Evolutionary conservation across 164 flowering plant genomes (phyloP), one percentile per base, ranked within the genome.

Genomic region (Taxillus chinensis): DNA sequence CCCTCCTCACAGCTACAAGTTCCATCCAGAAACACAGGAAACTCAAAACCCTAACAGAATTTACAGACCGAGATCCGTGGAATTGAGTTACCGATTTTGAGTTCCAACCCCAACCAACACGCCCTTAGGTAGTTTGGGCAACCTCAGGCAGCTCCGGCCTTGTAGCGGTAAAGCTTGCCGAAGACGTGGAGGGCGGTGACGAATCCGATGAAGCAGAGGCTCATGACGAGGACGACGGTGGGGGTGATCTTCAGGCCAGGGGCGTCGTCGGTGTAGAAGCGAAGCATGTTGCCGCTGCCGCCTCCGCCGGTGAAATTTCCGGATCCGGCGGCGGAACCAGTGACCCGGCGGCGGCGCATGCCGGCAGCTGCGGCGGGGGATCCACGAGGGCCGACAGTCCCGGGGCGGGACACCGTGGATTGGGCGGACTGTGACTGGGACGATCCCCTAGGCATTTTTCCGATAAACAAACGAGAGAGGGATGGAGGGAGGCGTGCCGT

Each of bases 191-290:
- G 95, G 51, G 84, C 90, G 57, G 97, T 84, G 70, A 90, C 95
- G 67, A 87, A 90, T 64, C 83, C 92, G 80, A 90, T 87, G 89
- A 87, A 90, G 82, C 92, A 87, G 70, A 90, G 77, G 68, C 97
- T 90, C 89, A 90, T 84, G 53, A 90, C 86, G 55, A 90, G 92
- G 51, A 87, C 95, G 27, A 84, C 87, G 6, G 92, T 90, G 11
- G 97, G 95, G 4, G 85, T 71, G 79, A 90, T 87, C 83, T 84
- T 90, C 67, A 90, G 71, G 3, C 97, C 95, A 0, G 95, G 97
- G 37, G 92, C 88, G 37, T 90, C 95, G 62, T 90, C 95, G 4
- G 95, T 90, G 83, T 90, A 90, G 75, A 90, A 90, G 50, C 97
- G 77, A 16, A 87, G 83, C 90, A 90, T 83, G 71, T 90, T 89